Evolutionary conservation across 176 grass and related monocot genomes (phyloP).

Genomic region (Miscanthus lutarioriparius): DNA sequence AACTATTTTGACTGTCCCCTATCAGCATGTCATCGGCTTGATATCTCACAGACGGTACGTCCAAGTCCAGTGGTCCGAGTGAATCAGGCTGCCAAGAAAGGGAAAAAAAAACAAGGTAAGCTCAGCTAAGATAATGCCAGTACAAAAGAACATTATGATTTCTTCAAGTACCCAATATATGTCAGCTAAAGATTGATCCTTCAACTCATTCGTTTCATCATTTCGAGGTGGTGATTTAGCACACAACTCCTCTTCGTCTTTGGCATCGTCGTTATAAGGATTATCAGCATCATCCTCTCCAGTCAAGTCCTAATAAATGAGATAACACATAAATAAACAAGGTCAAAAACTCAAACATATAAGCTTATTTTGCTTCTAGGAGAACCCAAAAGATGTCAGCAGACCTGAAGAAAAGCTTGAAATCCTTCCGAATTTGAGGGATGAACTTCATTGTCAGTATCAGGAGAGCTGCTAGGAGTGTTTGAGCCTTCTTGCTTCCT

Average conservation of each 20-base stretch:
- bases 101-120: slow-evolving; percentile 6
- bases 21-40: slow-evolving; percentile 64
- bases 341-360: not conserved
- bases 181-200: slow-evolving; percentile 63
- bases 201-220: slow-evolving; percentile 29
- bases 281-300: slow-evolving; percentile 50
- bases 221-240: slow-evolving; percentile 38
- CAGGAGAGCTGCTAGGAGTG: slow-evolving; percentile 38
- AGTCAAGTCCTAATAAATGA: slow-evolving; percentile 61
- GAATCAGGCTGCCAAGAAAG: slow-evolving; percentile 79
- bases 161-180: slow-evolving; percentile 77
- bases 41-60: slow-evolving; percentile 51
- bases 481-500: slow-evolving; percentile 50
- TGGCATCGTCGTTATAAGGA: slow-evolving; percentile 25
- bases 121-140: not conserved
- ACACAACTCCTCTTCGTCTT: slow-evolving; percentile 43
- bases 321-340: slow-evolving; percentile 26
- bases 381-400: slow-evolving; percentile 34
- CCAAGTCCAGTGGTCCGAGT: slow-evolving; percentile 88
- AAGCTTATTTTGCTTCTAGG: slow-evolving; percentile 3
- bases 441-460: slow-evolving; percentile 36
- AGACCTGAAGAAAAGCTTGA: slow-evolving; percentile 74
- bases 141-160: slow-evolving; percentile 4
- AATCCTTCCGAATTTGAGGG: slow-evolving; percentile 47
- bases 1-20: slow-evolving; percentile 68